phyloP scores from a whole-genome alignment of 2,329 filamentous ascomycete genomes.

The Diplodia scrobiculata region DNA sequence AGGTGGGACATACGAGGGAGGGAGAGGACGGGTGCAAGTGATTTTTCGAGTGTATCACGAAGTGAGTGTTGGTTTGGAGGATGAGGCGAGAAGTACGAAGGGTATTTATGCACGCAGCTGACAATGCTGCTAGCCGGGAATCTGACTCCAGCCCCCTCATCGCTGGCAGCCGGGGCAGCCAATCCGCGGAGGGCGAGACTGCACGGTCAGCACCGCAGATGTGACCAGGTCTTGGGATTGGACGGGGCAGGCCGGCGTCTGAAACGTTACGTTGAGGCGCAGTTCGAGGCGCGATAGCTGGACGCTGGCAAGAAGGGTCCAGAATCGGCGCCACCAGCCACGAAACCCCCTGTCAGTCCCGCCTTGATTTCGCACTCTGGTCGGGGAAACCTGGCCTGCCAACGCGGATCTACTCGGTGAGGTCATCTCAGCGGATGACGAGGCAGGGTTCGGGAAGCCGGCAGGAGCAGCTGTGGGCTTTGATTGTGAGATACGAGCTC shows the following conservation, averaged over 20 bases:
- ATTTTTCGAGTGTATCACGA: neutral
- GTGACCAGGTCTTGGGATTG: neutral
- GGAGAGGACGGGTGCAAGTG: neutral
- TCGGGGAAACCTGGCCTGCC: neutral
- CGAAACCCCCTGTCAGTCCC: neutral
- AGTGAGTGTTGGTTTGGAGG: neutral
- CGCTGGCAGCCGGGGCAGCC: neutral
- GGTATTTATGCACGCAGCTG: constrained; percentile 20
- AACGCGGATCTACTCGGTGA: neutral
- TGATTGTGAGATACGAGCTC: constrained; percentile 12
- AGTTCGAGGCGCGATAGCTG: neutral
- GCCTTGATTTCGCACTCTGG: neutral
- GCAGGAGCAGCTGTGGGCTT: neutral
- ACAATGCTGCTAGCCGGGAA: neutral
- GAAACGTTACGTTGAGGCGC: constrained; percentile 22
- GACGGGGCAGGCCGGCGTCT: constrained; percentile 2
- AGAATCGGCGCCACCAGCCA: constrained; percentile 15
- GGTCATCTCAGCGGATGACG: neutral
- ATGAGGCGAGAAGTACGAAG: neutral
- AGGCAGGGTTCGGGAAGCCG: neutral
- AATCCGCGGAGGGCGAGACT: neutral
- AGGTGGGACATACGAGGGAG: neutral
- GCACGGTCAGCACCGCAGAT: constrained; percentile 12
- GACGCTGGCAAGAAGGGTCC: neutral
- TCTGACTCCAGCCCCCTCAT: neutral